A percentile compares a stretch with the other conserved stretches of the same genome.
Conservation (phyloP, 2,329 filamentous ascomycete species). For the Apiospora phragmitis region DNA sequence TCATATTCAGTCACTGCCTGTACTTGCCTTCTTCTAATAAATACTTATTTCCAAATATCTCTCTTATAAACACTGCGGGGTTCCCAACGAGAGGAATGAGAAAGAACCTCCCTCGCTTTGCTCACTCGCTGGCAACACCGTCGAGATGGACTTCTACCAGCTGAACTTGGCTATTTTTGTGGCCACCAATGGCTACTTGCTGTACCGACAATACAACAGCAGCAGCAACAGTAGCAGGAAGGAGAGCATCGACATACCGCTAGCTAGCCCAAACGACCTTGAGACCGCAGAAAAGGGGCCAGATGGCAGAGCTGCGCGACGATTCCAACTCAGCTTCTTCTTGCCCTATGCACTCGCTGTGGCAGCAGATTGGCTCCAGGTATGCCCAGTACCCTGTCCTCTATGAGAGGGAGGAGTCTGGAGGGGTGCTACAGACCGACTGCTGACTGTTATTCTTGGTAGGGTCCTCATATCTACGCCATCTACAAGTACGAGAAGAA, state of each 20-base stretch:
- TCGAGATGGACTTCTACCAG: slow-evolving; percentile 25
- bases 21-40: background rate
- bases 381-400: background rate
- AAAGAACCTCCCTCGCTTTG: background rate
- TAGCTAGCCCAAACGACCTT: background rate
- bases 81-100: background rate
- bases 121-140: background rate
- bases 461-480: slow-evolving; percentile 51
- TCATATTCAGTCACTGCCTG: background rate
- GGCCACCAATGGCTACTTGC: slow-evolving; percentile 23
- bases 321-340: slow-evolving; percentile 6
- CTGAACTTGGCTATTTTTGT: slow-evolving; percentile 25
- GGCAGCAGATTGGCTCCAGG: slow-evolving; percentile 3
- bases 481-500: slow-evolving; percentile 52
- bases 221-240: slow-evolving; percentile 1
- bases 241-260: background rate
- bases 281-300: background rate
- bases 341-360: background rate
- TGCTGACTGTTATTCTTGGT: background rate
- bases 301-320: background rate
- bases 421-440: background rate
- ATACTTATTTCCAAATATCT: background rate
- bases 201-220: slow-evolving; percentile 24
- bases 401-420: too few species aligned
- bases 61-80: background rate